These are phyloP conservation scores for Perilla frutescens DNA, from an alignment of 257 asterid genomes.

Conservation along the genomic window DNA sequence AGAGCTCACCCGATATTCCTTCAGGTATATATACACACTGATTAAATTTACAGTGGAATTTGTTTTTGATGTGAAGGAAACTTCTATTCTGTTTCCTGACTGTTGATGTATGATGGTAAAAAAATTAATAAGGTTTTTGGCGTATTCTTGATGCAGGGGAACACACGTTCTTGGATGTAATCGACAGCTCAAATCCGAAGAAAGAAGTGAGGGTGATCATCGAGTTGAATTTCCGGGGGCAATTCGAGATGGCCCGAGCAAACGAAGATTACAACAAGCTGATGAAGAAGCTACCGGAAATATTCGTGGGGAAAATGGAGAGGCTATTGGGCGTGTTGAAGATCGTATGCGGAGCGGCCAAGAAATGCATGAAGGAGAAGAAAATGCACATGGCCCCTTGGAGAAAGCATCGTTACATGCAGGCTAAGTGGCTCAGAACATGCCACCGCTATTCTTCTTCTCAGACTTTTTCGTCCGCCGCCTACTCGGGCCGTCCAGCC, in stretches of 20 bases:
- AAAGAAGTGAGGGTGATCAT: conserved; percentile 69
- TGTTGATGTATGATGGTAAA: background rate
- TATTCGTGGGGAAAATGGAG: conserved; percentile 75
- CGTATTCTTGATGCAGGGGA: conserved; percentile 58
- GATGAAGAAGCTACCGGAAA: conserved; percentile 61
- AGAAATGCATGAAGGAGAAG: conserved; percentile 88
- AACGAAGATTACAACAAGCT: conserved; percentile 71
- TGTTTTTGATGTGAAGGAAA: conserved; percentile 1
- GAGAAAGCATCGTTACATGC: conserved; percentile 92
- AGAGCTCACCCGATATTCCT: conserved; percentile 67
- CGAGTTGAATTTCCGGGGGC: conserved; percentile 70
- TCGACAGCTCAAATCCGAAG: conserved; percentile 63
- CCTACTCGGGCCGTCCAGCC: conserved; percentile 43
- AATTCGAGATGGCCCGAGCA: conserved; percentile 88
- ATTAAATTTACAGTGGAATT: background rate
- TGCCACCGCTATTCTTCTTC: conserved; percentile 48
- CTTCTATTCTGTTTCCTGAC: conserved; percentile 2
- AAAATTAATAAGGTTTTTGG: background rate
- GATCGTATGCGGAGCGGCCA: conserved; percentile 71
- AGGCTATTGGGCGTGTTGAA: conserved; percentile 65
- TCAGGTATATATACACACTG: conserved; percentile 54
- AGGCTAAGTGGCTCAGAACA: conserved; percentile 82
- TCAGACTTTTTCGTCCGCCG: conserved; percentile 35
- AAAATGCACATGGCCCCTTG: conserved; percentile 95
- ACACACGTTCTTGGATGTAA: conserved; percentile 80